Base-by-base conservation (phyloP, 2,329 filamentous ascomycete genomes). In the Aspergillus ibericus region DNA sequence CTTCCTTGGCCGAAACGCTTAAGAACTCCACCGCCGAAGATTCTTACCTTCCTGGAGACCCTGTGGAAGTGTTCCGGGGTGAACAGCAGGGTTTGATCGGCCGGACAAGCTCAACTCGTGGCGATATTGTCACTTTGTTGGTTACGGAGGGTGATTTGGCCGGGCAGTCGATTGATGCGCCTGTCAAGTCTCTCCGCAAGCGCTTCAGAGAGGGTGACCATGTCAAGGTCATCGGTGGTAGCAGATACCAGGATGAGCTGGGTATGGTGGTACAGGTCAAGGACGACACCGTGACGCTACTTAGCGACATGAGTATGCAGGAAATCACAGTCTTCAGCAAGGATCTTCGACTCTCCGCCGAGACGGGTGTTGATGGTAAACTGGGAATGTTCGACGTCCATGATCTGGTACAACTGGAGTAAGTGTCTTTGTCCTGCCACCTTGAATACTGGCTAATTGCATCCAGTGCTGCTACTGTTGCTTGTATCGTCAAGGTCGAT, bases 311-410 rank as follows among this genome's bases (percentile, higher is more conserved):
- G 73, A 95, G 87, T 60, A 93, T 95, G 76, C 88, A 88, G 53
- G 95, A 99, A 73, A 92, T 99, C 66, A 97, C 93, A 0, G 95
- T 99, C 34, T 99, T 99, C 73, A 97, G 93, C 80, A 97, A 96
- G 74, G 95, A 99, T 78, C 79, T 99, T 60, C 87, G 96, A 66
- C 91, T 96, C 75, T 95, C 95, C 27, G 92, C 91, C 56, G 95
- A 98, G 72, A 92, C 92, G 66, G 93, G 92, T 62, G 92, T 91
- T 15, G 88, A 93, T 70, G 90, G 91, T 27, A 82, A 80, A 60
- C 80, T 93, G n/a, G 92, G 92, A 10, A 91, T 96, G 75, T 98
- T 90, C 74, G 90, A 93, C 66, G 86, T 99, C 34, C 92, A 96
- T 67, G 95, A 99, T 73, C 83, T 99, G 25, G 92, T 99, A 13